Percentiles rank a stretch among this genome's conserved stretches.
These are phyloP conservation scores for Leccinum ochraceum DNA, from an alignment of 768 basidiomycete genomes.

Conservation along the genomic window DNA sequence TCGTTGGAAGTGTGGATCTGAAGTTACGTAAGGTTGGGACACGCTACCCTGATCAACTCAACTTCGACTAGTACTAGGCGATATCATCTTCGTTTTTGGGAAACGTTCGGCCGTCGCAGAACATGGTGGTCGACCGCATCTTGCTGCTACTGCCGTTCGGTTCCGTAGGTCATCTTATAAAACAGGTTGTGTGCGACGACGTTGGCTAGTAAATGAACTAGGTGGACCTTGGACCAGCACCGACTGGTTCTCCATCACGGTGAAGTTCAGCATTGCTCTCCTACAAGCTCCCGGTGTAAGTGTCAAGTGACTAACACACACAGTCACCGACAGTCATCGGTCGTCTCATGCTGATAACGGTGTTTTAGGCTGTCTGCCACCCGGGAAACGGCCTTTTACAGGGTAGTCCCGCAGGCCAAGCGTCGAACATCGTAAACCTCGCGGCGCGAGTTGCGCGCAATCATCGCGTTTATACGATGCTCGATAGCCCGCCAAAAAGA, in stretches of 20 bases:
- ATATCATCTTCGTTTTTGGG: no score
- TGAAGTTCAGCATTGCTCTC: conserved; percentile 27
- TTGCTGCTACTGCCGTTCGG: conserved; percentile 17
- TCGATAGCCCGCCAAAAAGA: conserved; percentile 15
- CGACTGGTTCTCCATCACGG: conserved; percentile 49
- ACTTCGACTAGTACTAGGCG: no score
- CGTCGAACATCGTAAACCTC: conserved; percentile 43
- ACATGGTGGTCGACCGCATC: conserved; percentile 17
- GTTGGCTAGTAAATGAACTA: conserved; percentile 42
- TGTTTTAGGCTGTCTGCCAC: conserved; percentile 32
- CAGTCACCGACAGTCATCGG: not conserved
- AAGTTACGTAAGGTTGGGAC: no score
- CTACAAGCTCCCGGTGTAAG: conserved; percentile 27
- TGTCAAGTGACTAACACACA: not conserved
- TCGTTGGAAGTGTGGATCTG: no score
- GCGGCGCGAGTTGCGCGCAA: conserved; percentile 32
- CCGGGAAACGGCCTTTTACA: conserved; percentile 28
- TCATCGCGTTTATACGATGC: conserved; percentile 29
- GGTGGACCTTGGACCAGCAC: conserved; percentile 33
- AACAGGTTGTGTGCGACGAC: conserved; percentile 36
- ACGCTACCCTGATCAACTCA: no score
- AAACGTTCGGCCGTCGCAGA: conserved; percentile 18
- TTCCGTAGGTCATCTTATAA: conserved; percentile 8
- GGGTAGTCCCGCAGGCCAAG: conserved; percentile 15
- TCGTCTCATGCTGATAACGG: not conserved